Evolutionary conservation across 352 stramenopile genomes (phyloP).

Genomic region (Pythium oligandrum): DNA sequence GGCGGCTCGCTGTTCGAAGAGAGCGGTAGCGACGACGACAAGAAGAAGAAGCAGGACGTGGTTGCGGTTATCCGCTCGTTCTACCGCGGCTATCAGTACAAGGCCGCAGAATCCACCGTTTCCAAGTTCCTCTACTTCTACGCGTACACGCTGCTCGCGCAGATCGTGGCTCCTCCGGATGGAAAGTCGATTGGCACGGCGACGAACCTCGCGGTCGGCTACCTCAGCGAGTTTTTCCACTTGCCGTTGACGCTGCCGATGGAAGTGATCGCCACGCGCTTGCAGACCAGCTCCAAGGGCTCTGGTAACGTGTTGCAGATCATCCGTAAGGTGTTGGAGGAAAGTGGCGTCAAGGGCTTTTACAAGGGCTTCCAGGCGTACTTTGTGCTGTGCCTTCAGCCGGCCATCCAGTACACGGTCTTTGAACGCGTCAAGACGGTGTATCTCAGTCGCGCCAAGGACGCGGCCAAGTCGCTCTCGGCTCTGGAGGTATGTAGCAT

Average conservation of each 20-base stretch:
- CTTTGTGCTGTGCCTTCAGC: conserved; percentile 95
- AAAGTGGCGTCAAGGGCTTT: conserved; percentile 63
- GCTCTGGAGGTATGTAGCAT: conserved; percentile 52
- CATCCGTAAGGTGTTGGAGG: conserved; percentile 53
- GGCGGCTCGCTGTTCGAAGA: conserved; percentile 46
- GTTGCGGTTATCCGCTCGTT: conserved; percentile 47
- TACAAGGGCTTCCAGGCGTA: conserved; percentile 90
- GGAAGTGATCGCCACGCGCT: conserved; percentile 82
- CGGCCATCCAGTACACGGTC: conserved; percentile 96
- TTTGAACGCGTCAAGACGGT: conserved; percentile 89
- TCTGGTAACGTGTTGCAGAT: conserved; percentile 52
- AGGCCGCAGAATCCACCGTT: conserved; percentile 71
- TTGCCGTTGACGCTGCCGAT: conserved; percentile 83
- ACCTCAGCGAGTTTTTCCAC: conserved; percentile 77
- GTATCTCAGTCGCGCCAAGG: conserved; percentile 63
- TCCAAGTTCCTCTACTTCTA: conserved; percentile 92
- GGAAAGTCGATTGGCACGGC: conserved; percentile 55
- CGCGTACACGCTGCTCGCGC: conserved; percentile 77
- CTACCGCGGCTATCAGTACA: conserved; percentile 84
- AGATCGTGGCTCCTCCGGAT: conserved; percentile 53
- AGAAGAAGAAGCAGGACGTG: conserved; percentile 26
- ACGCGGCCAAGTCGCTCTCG: conserved; percentile 43
- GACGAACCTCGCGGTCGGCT: conserved; percentile 75
- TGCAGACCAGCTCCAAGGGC: conserved; percentile 64
- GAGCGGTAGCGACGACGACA: conserved; percentile 14